Evolutionary conservation across 805 yeast genomes (phyloP).

Genomic region (Yamadazyma olivae): DNA sequence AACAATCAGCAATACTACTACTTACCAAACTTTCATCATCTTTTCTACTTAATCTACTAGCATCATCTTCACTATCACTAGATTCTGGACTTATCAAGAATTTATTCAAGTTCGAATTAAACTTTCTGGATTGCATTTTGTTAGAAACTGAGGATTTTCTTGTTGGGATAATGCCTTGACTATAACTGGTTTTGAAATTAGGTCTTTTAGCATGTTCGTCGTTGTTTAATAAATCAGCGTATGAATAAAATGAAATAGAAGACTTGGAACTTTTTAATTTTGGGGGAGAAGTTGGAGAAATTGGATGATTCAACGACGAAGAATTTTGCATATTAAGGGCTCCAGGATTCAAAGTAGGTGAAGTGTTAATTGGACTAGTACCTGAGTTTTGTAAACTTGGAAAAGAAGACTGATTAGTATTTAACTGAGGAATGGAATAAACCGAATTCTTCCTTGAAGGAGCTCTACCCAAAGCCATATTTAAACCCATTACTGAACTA

Average conservation of each 20-base stretch:
- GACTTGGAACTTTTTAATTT: slow-evolving; percentile 34
- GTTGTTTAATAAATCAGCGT: slow-evolving; percentile 73
- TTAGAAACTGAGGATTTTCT: slow-evolving; percentile 10
- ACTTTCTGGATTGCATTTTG: slow-evolving; percentile 3
- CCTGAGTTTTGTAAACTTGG: background rate
- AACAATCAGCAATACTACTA: slow-evolving; percentile 37
- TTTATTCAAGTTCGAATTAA: slow-evolving; percentile 12
- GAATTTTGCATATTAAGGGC: slow-evolving; percentile 1
- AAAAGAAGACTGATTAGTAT: too few relatives aligned
- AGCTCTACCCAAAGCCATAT: slow-evolving; percentile 47
- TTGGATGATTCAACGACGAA: slow-evolving; percentile 7
- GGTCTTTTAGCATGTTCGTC: slow-evolving; percentile 70
- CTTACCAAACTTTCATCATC: slow-evolving; percentile 38
- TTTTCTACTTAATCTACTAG: slow-evolving; percentile 3
- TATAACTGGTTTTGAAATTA: slow-evolving; percentile 38
- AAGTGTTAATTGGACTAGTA: background rate
- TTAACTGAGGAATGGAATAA: slow-evolving; percentile 19
- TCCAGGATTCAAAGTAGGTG: slow-evolving; percentile 4
- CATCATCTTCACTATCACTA: slow-evolving; percentile 21
- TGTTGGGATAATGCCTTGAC: slow-evolving; percentile 32
- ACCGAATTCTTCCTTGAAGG: slow-evolving; percentile 35
- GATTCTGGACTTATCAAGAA: slow-evolving; percentile 27
- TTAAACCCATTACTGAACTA: slow-evolving; percentile 48
- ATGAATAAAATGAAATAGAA: slow-evolving; percentile 59
- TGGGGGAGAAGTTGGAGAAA: slow-evolving; percentile 38